Evolutionary conservation across 2,329 filamentous ascomycete species (phyloP), one percentile per base, ranked within the genome.

Genomic region (Cladophialophora immunda): DNA sequence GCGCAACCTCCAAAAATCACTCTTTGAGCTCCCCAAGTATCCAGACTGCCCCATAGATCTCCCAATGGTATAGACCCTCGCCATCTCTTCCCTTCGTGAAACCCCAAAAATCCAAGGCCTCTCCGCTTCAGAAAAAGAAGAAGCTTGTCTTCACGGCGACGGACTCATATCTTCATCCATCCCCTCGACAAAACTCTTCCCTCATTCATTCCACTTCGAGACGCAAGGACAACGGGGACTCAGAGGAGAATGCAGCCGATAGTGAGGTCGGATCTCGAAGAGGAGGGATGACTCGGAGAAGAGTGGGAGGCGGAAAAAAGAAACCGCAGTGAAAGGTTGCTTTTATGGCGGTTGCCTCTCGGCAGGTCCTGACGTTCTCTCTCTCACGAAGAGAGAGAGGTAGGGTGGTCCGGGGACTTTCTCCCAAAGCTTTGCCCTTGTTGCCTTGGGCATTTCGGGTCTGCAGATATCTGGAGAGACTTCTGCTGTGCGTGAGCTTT

Each of bases 311-410:
- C 86, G 62, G n/a, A 58, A 58, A 19, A n/a, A 29, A 84, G 17
- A 34, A 94, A 90, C 93, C 93, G 92, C 93, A 81, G 78, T 86
- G 79, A 84, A 80, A 77, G 86, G 30, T 32, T 93, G 93, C 94
- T 97, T 97, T 90, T 97, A 94, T 97, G 94, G 93, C 94, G 94
- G 93, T 61, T 92, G 94, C 93, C 92, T 97, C 97, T 96, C 93
- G 92, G 93, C 94, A 87, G 80, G 82, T 78, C 80, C 83, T 84
- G 83, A 79, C 82, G 75, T 65, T 66, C 73, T 71, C 62, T 71
- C 65, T 3, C n/a, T 34, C 72, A 78, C 8, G 9, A 27, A 56
- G 19, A 27, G 22, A 77, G 74, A 70, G 74, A 74, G 77, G 80
- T 83, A 85, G 86, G 86, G 83, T 71, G 90, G 94, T 97, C 94